Evolutionary conservation across 495 filamentous ascomycete species (phyloP).

Genomic region (Penicillium flavigenum): DNA sequence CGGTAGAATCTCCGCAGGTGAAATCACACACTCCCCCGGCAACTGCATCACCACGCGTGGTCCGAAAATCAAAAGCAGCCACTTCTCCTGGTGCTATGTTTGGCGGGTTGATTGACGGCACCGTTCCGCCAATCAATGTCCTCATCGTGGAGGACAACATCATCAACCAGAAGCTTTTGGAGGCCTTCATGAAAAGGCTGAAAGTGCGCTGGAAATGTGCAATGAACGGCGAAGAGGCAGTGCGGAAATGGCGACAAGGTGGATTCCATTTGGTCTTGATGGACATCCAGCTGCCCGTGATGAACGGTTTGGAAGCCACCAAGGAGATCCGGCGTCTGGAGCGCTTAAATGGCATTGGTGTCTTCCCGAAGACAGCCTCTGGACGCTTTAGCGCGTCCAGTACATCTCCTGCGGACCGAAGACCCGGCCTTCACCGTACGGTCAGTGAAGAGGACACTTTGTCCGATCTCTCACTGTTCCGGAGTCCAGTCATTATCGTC

Average conservation of each 20-base stretch:
- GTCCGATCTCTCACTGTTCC: constrained; percentile 71
- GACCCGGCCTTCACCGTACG: constrained; percentile 27
- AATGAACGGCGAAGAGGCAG: constrained; percentile 89
- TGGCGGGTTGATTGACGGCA: constrained; percentile 71
- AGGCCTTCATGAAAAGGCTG: constrained; percentile 93
- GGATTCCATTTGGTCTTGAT: constrained; percentile 98
- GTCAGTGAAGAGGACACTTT: constrained; percentile 62
- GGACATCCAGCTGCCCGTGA: constrained; percentile 97
- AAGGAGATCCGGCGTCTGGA: constrained; percentile 92
- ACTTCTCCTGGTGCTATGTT: constrained; percentile 36
- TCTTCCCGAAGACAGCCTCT: constrained; percentile 62
- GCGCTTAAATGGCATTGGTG: constrained; percentile 84
- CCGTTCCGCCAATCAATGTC: constrained; percentile 95
- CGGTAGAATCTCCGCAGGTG: constrained; percentile 38
- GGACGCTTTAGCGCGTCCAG: constrained; percentile 41
- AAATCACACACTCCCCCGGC: constrained; percentile 40
- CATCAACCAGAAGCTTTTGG: constrained; percentile 89
- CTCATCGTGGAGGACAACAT: constrained; percentile 98
- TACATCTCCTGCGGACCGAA: constrained; percentile 25
- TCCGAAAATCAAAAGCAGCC: constrained; percentile 49
- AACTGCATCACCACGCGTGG: constrained; percentile 40
- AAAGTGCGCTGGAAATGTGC: constrained; percentile 98
- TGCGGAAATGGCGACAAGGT: constrained; percentile 86
- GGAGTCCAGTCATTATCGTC: constrained; percentile 95
- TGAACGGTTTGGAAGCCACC: constrained; percentile 96